phyloP scores from a whole-genome alignment of 2,329 filamentous ascomycete genomes.

The Allantophomopsis lycopodina region DNA sequence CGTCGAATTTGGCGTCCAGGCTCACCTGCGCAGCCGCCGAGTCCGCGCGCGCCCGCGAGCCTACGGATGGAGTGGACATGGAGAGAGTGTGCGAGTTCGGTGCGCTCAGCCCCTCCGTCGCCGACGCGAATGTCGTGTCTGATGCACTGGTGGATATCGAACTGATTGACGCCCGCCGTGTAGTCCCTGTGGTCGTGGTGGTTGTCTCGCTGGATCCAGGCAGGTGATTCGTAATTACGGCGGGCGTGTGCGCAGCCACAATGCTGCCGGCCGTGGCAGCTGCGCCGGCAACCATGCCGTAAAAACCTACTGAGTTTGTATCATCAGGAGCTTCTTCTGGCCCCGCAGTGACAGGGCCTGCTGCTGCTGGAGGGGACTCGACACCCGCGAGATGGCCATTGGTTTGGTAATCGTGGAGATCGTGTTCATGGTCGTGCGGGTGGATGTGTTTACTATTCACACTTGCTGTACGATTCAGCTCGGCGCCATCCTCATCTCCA shows the following conservation, averaged over 20 bases:
- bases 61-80: constrained; percentile 11
- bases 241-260: constrained; percentile 21
- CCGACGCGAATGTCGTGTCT: not conserved
- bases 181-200: constrained; percentile 19
- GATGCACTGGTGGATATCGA: not conserved
- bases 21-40: constrained; percentile 9
- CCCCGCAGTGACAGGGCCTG: constrained; percentile 1
- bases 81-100: constrained; percentile 1
- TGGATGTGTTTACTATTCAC: not conserved
- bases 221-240: constrained; percentile 14
- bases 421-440: constrained; percentile 10
- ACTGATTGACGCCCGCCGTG: not conserved
- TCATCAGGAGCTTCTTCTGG: not conserved
- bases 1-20: constrained; percentile 43
- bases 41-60: not conserved
- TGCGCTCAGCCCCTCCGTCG: constrained; percentile 5
- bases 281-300: constrained; percentile 39
- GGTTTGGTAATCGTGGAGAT: constrained; percentile 18
- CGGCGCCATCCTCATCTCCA: constrained; percentile 7
- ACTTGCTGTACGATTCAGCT: constrained; percentile 5
- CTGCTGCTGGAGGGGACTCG: not conserved
- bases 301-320: constrained; percentile 30
- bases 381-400: constrained; percentile 15
- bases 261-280: constrained; percentile 34
- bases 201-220: constrained; percentile 11